Conservation (phyloP, 2,329 filamentous ascomycete species). For the Pseudogymnoascus sp. region DNA sequence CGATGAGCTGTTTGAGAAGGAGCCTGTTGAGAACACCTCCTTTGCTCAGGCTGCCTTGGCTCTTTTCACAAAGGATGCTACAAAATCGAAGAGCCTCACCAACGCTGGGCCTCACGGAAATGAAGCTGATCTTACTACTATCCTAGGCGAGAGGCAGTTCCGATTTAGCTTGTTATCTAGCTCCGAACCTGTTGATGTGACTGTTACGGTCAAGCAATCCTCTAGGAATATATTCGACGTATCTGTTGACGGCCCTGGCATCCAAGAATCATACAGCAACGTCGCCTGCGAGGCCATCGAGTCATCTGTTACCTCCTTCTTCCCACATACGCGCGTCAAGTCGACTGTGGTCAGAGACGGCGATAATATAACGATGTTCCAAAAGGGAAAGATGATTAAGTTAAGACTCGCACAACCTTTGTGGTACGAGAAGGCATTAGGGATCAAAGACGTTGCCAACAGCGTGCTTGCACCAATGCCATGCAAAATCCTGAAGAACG, state of each 20-base stretch:
- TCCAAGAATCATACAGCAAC: constrained; percentile 29
- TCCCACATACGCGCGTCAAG: constrained; percentile 68
- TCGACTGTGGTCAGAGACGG: constrained; percentile 64
- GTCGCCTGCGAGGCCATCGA: constrained; percentile 41
- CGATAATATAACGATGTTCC: constrained; percentile 67
- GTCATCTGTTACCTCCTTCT: constrained; percentile 59
- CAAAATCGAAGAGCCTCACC: constrained; percentile 14
- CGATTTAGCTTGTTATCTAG: constrained; percentile 17
- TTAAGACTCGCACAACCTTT: constrained; percentile 51
- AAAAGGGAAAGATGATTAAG: constrained; percentile 51
- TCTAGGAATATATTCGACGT: constrained; percentile 32
- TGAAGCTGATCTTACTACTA: constrained; percentile 43
- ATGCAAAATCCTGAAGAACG: constrained; percentile 87
- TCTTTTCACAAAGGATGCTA: constrained; percentile 45
- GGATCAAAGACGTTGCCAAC: constrained; percentile 68
- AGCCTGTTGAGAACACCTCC: constrained; percentile 57
- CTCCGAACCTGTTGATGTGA: constrained; percentile 13
- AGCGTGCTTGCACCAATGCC: constrained; percentile 93
- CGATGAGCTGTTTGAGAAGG: constrained; percentile 63
- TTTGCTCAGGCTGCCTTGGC: constrained; percentile 82
- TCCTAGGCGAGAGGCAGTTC: constrained; percentile 23
- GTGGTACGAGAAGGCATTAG: constrained; percentile 84
- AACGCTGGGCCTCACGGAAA: constrained; percentile 36
- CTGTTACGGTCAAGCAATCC: constrained; percentile 26
- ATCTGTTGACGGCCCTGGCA: constrained; percentile 40